These are phyloP conservation scores for Albugo candida DNA, from an alignment of 352 stramenopile species.

Conservation along the genomic window DNA sequence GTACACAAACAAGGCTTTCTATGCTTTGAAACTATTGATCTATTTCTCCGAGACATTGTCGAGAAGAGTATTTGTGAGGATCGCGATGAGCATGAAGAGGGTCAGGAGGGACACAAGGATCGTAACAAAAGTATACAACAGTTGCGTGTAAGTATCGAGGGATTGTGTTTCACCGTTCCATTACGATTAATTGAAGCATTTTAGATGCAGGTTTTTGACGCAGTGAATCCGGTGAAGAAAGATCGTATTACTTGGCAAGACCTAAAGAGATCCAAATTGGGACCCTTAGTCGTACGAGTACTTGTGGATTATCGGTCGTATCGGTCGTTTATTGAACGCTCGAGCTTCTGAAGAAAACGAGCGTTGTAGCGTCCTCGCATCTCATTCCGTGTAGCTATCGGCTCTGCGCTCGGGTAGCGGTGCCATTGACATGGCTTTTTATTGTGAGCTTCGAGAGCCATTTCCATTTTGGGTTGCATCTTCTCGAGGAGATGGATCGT, in stretches of 20 bases:
- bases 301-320: too few relatives aligned
- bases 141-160: conserved; percentile 15
- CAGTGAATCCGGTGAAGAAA: conserved; percentile 19
- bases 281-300: conserved; percentile 17
- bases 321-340: too few relatives aligned
- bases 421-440: too few relatives aligned
- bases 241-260: conserved; percentile 35
- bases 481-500: too few relatives aligned
- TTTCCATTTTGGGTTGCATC: too few relatives aligned
- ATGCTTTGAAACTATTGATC: conserved; percentile 36
- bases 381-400: too few relatives aligned
- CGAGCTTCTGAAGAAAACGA: too few relatives aligned
- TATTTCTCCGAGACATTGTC: conserved; percentile 32
- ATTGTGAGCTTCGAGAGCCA: too few relatives aligned
- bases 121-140: conserved; percentile 9
- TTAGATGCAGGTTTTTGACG: conserved; percentile 44
- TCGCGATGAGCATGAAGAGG: conserved; percentile 9
- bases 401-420: too few relatives aligned
- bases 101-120: neutral
- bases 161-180: neutral
- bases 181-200: neutral
- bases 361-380: too few relatives aligned
- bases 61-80: conserved; percentile 17
- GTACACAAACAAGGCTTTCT: conserved; percentile 44
- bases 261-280: conserved; percentile 25